phyloP scores from a whole-genome alignment of 2,329 filamentous ascomycete genomes.

The Cryphonectria parasitica region DNA sequence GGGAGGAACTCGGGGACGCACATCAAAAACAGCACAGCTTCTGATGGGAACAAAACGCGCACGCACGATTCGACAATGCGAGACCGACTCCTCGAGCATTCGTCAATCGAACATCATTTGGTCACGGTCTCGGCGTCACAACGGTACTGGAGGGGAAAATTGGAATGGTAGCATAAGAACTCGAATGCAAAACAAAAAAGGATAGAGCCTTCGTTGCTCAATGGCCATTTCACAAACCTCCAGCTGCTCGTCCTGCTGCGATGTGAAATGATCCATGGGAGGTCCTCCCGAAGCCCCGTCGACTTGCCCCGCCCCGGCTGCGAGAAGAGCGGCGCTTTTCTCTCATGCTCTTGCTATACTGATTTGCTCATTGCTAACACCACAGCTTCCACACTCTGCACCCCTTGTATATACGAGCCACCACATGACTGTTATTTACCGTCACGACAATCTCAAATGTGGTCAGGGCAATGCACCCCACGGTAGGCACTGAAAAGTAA shows the following conservation, averaged over 20 bases:
- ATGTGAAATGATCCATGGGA: conserved; percentile 78
- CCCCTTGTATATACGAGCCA: background rate
- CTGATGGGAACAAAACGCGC: conserved; percentile 26
- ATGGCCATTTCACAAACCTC: conserved; percentile 70
- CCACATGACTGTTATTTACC: background rate
- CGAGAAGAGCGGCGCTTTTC: conserved; percentile 7
- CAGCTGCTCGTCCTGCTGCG: conserved; percentile 44
- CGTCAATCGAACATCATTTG: conserved; percentile 14
- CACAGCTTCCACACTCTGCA: background rate
- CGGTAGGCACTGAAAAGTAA: conserved; percentile 18
- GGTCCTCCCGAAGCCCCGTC: conserved; percentile 69
- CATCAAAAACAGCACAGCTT: conserved; percentile 21
- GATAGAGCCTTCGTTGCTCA: conserved; percentile 57
- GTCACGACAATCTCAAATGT: background rate
- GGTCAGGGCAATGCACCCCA: background rate
- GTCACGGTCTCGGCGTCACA: conserved; percentile 36
- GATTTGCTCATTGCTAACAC: conserved; percentile 20
- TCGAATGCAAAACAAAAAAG: conserved; percentile 41
- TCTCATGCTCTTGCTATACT: conserved; percentile 16
- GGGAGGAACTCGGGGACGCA: conserved; percentile 26
- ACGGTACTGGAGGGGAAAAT: conserved; percentile 28
- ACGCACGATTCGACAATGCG: conserved; percentile 17
- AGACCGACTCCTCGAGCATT: conserved; percentile 19
- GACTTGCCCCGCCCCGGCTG: conserved; percentile 2
- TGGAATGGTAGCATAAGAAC: conserved; percentile 39